Base-by-base conservation (phyloP, 2,329 filamentous ascomycete genomes). In the Alternaria rosae region DNA sequence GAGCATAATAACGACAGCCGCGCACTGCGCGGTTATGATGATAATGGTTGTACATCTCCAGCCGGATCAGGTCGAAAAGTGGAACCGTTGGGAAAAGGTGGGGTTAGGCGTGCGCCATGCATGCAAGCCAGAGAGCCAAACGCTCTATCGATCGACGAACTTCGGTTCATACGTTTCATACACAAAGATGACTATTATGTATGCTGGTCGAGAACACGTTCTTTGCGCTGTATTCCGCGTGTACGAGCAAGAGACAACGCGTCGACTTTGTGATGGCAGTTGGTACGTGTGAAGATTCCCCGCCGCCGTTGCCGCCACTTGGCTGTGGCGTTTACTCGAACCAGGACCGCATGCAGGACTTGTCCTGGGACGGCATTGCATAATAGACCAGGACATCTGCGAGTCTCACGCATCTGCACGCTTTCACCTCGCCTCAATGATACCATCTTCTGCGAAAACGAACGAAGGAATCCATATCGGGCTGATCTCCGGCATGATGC, bases 1-100 rank as follows among this genome's bases (percentile, higher is more conserved):
- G 38, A 21, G 3, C n/a, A 57, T 30, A 54, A 56, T 59, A 48
- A 52, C 35, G 57, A 53, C 63, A 71, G 66, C 71, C 75, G 76
- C 76, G 76, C 72, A 77, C 64, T 72, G 73, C 76, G 75, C 76
- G 65, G 62, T 58, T 63, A 63, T 59, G 35, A 35, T 60, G 52
- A 61, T 53, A 55, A 59, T 57, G 28, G 30, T 54, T 38, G 44
- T 57, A 41, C 25, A 51, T 51, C 48, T 52, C 23, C 32, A 48
- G 35, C 62, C 61, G 62, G 20, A 60, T 62, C 42, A 54, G 60
- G 57, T 48, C 48, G 51, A 41, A 59, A 62, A 65, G 65, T 65
- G 58, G 62, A 59, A 57, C 68, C 66, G 65, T 68, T 70, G 64
- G 62, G 59, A 66, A 64, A 57, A 68, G 65, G 68, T 58, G 69